phyloP scores from a whole-genome alignment of 192 early-diverging fungal species.

The Spizellomyces punctatus region DNA sequence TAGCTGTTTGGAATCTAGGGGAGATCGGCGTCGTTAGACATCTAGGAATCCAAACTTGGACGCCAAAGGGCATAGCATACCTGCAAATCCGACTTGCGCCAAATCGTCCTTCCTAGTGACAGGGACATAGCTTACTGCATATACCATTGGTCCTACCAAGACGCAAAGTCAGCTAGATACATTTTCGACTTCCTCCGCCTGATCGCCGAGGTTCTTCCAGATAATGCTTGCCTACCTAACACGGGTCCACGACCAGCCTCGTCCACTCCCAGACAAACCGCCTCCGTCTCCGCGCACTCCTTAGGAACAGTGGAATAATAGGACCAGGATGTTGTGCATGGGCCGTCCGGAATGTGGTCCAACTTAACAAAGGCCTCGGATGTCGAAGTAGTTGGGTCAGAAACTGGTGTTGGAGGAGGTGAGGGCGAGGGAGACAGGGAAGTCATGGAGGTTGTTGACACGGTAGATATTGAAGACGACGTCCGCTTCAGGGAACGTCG shows the following conservation, averaged over 20 bases:
- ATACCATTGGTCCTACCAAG: slow-evolving; percentile 89
- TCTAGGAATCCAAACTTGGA: not conserved
- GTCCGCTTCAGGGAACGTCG: too few species aligned
- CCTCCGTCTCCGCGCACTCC: slow-evolving; percentile 2
- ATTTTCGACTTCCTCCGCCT: not conserved
- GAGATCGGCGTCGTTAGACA: not conserved
- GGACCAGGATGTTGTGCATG: slow-evolving; percentile 31
- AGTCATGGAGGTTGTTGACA: too few species aligned
- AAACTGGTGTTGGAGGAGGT: too few species aligned
- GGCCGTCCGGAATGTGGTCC: slow-evolving; percentile 20
- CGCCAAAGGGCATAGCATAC: slow-evolving; percentile 36
- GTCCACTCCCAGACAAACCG: slow-evolving; percentile 79
- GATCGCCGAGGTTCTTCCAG: not conserved
- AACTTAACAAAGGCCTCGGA: not conserved
- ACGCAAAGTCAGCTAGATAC: too few species aligned
- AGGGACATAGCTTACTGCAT: slow-evolving; percentile 83
- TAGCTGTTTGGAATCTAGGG: slow-evolving; percentile 91
- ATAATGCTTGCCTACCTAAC: slow-evolving; percentile 55
- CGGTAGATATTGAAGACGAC: too few species aligned
- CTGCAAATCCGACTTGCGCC: slow-evolving; percentile 78
- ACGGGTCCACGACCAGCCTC: slow-evolving; percentile 98
- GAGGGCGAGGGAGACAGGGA: too few species aligned
- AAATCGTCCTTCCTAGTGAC: slow-evolving; percentile 65
- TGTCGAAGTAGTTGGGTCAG: too few species aligned
- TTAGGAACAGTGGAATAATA: slow-evolving; percentile 20